Conservation (phyloP, 805 yeast species). For the Blastobotrys chiropterorum region DNA sequence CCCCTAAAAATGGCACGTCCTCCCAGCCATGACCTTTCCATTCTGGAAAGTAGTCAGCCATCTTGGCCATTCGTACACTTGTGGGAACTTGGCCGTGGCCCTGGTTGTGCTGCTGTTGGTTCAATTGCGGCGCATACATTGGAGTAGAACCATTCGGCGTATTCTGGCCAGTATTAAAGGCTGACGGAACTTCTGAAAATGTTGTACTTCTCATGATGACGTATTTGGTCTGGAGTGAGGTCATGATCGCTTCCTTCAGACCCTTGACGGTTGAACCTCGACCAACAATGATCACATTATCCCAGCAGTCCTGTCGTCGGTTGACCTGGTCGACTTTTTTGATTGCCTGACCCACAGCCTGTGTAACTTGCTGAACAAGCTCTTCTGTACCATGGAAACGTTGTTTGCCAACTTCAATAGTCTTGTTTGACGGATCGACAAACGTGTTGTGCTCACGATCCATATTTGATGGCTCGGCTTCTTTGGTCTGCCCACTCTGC, state of each 20-base stretch:
- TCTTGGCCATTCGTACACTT: constrained; percentile 57
- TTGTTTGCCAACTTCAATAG: constrained; percentile 75
- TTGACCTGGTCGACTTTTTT: constrained; percentile 57
- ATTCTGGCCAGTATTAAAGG: constrained; percentile 29
- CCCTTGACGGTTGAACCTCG: constrained; percentile 73
- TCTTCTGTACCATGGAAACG: constrained; percentile 73
- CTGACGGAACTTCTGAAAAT: constrained; percentile 33
- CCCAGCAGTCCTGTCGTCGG: constrained; percentile 78
- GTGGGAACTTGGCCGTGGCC: constrained; percentile 69
- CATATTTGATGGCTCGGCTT: constrained; percentile 42
- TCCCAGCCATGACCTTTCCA: constrained; percentile 82
- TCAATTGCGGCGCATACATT: constrained; percentile 10
- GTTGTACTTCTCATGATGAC: constrained; percentile 36
- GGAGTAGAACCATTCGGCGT: constrained; percentile 25
- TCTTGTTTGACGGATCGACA: constrained; percentile 50
- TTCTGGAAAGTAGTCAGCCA: constrained; percentile 90
- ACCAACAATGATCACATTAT: constrained; percentile 74
- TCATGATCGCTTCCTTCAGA: constrained; percentile 61
- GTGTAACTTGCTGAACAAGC: constrained; percentile 51
- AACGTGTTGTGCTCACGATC: constrained; percentile 72
- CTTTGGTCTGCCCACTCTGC: constrained; percentile 31
- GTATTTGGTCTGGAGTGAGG: constrained; percentile 51
- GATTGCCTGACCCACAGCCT: constrained; percentile 47
- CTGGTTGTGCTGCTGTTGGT: constrained; percentile 13
- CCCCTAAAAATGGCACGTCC: constrained; percentile 77